Base-by-base conservation (phyloP, 768 basidiomycete species). In the Tubosaeta brunneosetosa region DNA sequence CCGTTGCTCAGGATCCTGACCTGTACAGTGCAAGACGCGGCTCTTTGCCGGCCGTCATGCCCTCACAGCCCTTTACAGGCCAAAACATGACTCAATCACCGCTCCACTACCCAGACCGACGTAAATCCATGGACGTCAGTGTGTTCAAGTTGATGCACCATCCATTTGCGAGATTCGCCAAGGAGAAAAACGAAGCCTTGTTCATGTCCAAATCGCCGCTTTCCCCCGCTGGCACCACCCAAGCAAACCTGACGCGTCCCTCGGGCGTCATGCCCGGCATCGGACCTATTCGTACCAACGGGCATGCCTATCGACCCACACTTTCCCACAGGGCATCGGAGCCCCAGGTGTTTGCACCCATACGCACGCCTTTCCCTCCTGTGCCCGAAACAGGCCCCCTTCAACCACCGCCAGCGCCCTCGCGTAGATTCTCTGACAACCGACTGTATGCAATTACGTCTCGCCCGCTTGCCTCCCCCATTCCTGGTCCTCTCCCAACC, bases 401-500 rank as follows among this genome's bases (percentile, higher is more conserved):
- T 1, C 55, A 55, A 14, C 31, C 60, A 0, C 54, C 58, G 8
- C 42, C 56, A 3, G 19, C 51, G 13, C 37, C 52, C 11, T 22
- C 61, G 13, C 67, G 69, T 26, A 61, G 69, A 49, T 56, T 58
- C 33, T 66, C 80, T 42, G 81, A 82, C 54, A 77, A 77, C 53
- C 71, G 71, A 13, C 65, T 79, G 6, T 82, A 76, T 58, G 67
- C 78, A 6, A 63, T 80, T 50, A 71, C 77, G 27, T 72, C 79
- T 7, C 77, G 83, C 34, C 61, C 73, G 66, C 75, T 42, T 73
- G 73, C 52, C 66, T 81, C 55, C 69, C 82, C 68, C 2, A 71
- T 71, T 47, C 68, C 68, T 9, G 84, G 84, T 3, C 84, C 84
- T 5, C 72, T 85, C 16, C 84, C 84, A 2, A 74, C 75, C 5